These are phyloP conservation scores for Verticillium zaregamsianum DNA, from an alignment of 2,329 filamentous ascomycete species.

Conservation along the genomic window DNA sequence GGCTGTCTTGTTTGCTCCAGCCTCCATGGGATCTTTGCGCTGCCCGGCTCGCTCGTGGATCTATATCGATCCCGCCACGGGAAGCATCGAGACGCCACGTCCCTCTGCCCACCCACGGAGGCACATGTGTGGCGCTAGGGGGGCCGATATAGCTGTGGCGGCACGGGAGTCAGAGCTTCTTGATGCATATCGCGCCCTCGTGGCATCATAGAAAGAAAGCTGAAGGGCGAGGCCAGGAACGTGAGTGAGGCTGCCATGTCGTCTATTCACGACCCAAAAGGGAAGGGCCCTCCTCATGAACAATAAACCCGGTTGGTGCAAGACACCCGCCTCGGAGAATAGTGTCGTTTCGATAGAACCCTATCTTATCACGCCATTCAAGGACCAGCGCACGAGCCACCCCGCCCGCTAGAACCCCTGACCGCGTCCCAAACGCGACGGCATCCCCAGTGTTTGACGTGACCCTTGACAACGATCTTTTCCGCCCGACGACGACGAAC, in stretches of 20 bases:
- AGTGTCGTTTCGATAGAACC: neutral
- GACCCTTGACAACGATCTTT: neutral
- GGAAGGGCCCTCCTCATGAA: too few relatives aligned
- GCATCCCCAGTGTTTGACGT: neutral
- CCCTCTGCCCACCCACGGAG: neutral
- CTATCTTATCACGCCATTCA: neutral
- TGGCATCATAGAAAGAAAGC: too few relatives aligned
- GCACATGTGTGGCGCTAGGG: neutral
- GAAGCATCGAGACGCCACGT: neutral
- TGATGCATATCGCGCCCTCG: too few relatives aligned
- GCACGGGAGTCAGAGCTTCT: neutral
- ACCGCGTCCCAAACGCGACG: slow-evolving; percentile 3
- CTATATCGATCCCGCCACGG: slow-evolving; percentile 2
- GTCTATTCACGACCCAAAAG: too few relatives aligned
- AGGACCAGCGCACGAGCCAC: neutral
- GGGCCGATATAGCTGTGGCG: neutral
- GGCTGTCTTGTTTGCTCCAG: neutral
- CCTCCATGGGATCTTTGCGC: neutral
- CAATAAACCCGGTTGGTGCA: neutral
- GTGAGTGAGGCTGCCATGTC: too few relatives aligned
- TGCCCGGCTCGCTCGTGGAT: neutral
- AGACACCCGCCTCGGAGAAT: neutral
- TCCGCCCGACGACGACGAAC: slow-evolving; percentile 4
- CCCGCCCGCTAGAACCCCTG: neutral
- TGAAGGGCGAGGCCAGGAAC: too few relatives aligned